A percentile compares a stretch with the other conserved stretches of the same genome.
These are phyloP conservation scores for Botrytis aclada DNA, from an alignment of 2,329 filamentous ascomycete genomes.

Conservation along the genomic window DNA sequence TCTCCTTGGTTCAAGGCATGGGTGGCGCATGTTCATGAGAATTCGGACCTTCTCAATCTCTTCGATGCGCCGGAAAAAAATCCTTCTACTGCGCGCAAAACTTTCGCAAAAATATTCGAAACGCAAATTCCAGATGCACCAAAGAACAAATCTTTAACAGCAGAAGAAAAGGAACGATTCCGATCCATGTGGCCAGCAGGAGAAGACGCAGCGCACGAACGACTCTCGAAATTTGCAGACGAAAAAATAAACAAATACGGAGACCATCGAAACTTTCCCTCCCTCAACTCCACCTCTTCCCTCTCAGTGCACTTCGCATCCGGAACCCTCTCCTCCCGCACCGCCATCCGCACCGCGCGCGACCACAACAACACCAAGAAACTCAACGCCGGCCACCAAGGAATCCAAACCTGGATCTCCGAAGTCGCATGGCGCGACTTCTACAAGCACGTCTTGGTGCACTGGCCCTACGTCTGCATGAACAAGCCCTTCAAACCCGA, in stretches of 20 bases:
- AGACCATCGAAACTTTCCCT: conserved; percentile 63
- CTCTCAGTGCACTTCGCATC: conserved; percentile 71
- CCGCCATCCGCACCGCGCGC: conserved; percentile 61
- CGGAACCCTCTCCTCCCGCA: conserved; percentile 65
- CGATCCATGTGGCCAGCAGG: conserved; percentile 68
- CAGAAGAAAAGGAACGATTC: conserved; percentile 58
- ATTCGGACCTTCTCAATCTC: conserved; percentile 63
- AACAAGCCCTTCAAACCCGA: conserved; percentile 79
- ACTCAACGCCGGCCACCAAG: conserved; percentile 63
- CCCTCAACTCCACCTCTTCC: conserved; percentile 60
- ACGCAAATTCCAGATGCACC: conserved; percentile 59
- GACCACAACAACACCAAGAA: conserved; percentile 61
- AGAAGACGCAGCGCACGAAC: conserved; percentile 64
- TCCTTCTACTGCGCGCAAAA: conserved; percentile 42
- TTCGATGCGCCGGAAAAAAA: conserved; percentile 59
- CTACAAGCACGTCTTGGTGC: conserved; percentile 78
- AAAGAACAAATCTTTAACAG: conserved; percentile 56
- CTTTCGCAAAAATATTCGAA: conserved; percentile 57
- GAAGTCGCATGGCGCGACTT: conserved; percentile 87
- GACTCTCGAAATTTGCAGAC: conserved; percentile 65
- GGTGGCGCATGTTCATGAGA: conserved; percentile 67
- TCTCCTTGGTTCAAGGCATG: conserved; percentile 78
- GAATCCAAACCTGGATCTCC: conserved; percentile 71
- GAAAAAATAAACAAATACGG: conserved; percentile 62
- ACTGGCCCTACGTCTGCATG: conserved; percentile 85